Percentiles rank a stretch among this genome's conserved stretches.
Conservation (phyloP, 352 stramenopile genomes). For the Bremia lactucae region DNA sequence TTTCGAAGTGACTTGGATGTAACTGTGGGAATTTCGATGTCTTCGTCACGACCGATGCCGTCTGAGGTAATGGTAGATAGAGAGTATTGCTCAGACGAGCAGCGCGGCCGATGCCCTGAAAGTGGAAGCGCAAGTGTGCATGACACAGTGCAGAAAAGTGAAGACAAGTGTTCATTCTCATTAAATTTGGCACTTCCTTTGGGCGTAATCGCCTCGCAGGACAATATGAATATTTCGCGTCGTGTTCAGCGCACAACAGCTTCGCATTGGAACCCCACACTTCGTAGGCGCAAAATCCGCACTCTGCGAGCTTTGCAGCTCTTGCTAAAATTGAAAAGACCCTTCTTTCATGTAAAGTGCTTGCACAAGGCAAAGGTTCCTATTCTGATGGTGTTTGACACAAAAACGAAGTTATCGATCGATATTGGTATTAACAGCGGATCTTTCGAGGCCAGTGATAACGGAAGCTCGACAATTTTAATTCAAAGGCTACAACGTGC, state of each 20-base stretch:
- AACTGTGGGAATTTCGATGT: conserved; percentile 42
- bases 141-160: conserved; percentile 13
- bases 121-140: too few species aligned
- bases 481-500: conserved; percentile 32
- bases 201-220: conserved; percentile 6
- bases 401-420: conserved; percentile 36
- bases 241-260: conserved; percentile 24
- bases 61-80: conserved; percentile 11
- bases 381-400: conserved; percentile 59
- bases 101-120: background rate
- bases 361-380: conserved; percentile 63
- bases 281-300: conserved; percentile 46
- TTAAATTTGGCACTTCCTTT: conserved; percentile 42
- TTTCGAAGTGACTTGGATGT: conserved; percentile 72
- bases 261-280: conserved; percentile 64
- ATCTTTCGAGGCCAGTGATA: conserved; percentile 41
- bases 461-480: conserved; percentile 51
- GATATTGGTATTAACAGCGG: conserved; percentile 63
- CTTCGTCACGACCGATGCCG: conserved; percentile 11
- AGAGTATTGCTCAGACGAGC: background rate
- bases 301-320: conserved; percentile 44
- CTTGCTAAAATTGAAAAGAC: conserved; percentile 35
- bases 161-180: conserved; percentile 36
- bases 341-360: conserved; percentile 49
- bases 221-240: conserved; percentile 19